Percentiles rank a stretch among this genome's conserved stretches.
Evolutionary conservation across 2,329 filamentous ascomycete genomes (phyloP).

Genomic region (Cercospora sesami): DNA sequence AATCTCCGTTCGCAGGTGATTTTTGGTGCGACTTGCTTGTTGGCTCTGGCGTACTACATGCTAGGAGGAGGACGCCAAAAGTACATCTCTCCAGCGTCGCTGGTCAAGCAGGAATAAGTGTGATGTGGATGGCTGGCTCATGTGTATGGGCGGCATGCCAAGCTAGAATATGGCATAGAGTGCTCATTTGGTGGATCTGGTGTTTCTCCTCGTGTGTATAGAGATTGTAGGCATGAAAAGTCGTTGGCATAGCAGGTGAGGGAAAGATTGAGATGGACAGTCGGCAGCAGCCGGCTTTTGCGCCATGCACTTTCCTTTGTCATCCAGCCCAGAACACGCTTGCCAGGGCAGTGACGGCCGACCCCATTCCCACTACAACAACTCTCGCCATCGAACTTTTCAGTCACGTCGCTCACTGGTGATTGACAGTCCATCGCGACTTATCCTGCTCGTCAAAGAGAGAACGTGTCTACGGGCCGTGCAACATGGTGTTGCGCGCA

Average conservation of each 20-base stretch:
- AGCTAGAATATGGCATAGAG: background rate
- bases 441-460: background rate
- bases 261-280: background rate
- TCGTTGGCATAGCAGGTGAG: background rate
- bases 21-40: conserved; percentile 13
- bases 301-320: background rate
- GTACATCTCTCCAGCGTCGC: conserved; percentile 37
- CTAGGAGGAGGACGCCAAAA: conserved; percentile 31
- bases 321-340: background rate
- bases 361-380: background rate
- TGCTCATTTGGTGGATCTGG: background rate
- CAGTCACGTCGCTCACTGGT: background rate
- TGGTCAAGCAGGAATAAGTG: conserved; percentile 34
- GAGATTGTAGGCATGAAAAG: background rate
- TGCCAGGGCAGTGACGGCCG: background rate
- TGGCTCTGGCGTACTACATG: conserved; percentile 32
- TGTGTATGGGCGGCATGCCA: background rate
- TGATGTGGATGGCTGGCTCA: background rate
- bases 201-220: background rate
- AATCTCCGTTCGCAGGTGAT: background rate
- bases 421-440: background rate
- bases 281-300: background rate
- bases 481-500: background rate
- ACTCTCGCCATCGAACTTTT: background rate
- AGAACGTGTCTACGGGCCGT: background rate